Percentiles rank a stretch among this genome's conserved stretches.
These are phyloP conservation scores for Fusarium staphyleae DNA, from an alignment of 2,329 filamentous ascomycete species.

Conservation along the genomic window DNA sequence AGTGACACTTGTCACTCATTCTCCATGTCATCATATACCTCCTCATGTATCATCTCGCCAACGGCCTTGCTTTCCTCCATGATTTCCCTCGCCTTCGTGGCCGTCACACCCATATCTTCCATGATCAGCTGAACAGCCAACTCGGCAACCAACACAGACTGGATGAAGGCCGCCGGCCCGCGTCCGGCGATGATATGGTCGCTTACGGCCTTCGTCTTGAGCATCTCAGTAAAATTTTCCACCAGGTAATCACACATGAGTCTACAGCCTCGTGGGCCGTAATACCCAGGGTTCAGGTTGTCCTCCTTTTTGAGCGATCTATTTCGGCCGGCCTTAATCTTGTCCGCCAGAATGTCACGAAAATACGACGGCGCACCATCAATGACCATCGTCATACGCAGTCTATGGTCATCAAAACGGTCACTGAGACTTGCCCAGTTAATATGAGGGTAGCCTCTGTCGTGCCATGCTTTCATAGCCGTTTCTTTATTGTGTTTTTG, in stretches of 20 bases:
- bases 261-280: conserved; percentile 76
- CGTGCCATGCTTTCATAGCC: conserved; percentile 56
- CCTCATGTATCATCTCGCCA: conserved; percentile 72
- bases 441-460: conserved; percentile 72
- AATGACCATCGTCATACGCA: conserved; percentile 65
- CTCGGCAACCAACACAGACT: conserved; percentile 80
- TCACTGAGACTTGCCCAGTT: conserved; percentile 69
- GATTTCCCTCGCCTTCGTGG: conserved; percentile 58
- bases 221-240: conserved; percentile 61
- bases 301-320: conserved; percentile 66
- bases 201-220: conserved; percentile 67
- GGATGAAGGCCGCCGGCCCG: conserved; percentile 73
- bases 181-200: conserved; percentile 72
- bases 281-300: conserved; percentile 78
- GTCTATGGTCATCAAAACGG: conserved; percentile 65
- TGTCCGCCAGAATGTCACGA: conserved; percentile 61
- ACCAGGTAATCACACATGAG: conserved; percentile 76
- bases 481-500: conserved; percentile 64
- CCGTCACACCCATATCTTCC: conserved; percentile 60
- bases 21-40: conserved; percentile 43
- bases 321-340: conserved; percentile 62
- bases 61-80: conserved; percentile 71
- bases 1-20: not conserved
- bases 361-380: conserved; percentile 68
- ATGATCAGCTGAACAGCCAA: conserved; percentile 61